Evolutionary conservation across 1,284 basidiomycete genomes (phyloP), one percentile per base, ranked within the genome.

Genomic region (Nidula niveotomentosa): DNA sequence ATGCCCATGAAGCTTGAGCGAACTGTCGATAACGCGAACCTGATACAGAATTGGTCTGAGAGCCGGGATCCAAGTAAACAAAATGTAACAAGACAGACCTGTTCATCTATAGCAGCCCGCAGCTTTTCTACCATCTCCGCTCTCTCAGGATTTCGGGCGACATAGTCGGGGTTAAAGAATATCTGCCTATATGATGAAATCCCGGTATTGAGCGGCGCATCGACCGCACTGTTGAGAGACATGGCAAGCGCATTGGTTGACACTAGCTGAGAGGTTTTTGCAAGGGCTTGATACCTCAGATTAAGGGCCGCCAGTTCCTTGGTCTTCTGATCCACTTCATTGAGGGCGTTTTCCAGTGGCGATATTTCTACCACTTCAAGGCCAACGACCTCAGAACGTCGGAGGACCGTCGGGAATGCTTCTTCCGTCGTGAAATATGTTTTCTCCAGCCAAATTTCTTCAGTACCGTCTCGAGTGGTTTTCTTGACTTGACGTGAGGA

Each of bases 361-460:
- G 93, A 93, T 51, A 97, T 87, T 69, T 96, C 91, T 49, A 86
- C 76, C 37, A 90, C 75, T 45, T 88, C 80, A 37, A 88, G 76
- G 39, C 84, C 86, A n/a, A 94, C 77, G 34, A 98, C 85, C 66
- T 98, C 94, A 5, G 94, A 95, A 13, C 96, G 84, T 44, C 92
- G 86, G 37, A 98, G 80, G 3, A 98, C 91, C 0, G 94, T 95
- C 0, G 96, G 96, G 72, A 99, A 94, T 0, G 86, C 81, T 62
- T 96, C 93, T 68, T 96, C 93, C 1, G 93, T 94, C 0, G 85
- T 92, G 63, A 90, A 84, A 58, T 86, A 88, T 0, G 88, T 91
- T 77, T 96, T 98, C 68, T 97, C 94, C 0, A 90, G 75, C 94
- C 94, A 98, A 1, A 81, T 72, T 68, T 94, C 88, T 62, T 88